Evolutionary conservation across 345 rosid species (phyloP), one percentile per base, ranked within the genome.

Genomic region (Euphorbia pulcherrima): DNA sequence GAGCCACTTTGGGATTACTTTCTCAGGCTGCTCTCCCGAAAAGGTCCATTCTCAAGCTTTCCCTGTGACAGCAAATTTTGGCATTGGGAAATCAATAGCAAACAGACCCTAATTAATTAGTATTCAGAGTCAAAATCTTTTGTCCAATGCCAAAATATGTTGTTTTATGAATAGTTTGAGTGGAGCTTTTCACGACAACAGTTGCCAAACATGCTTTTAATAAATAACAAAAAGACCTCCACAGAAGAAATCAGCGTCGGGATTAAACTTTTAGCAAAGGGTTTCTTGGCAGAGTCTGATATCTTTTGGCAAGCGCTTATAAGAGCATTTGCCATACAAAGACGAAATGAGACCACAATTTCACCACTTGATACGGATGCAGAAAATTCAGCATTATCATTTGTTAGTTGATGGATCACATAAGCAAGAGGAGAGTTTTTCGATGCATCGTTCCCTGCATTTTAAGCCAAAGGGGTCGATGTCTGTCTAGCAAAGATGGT

Each of bases 301-400:
- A 87, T 72, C 78, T 92, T 90, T 80, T 92, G 93, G 79, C 89
- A 87, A 63, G 83, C 83, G 78, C 96, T 90, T 67, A 92, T 87
- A 62, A 92, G 89, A 67, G 86, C 89, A 76, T 92, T 92, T 65
- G 92, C 92, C 98, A 88, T 90, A 78, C 98, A 90, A 53, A 87
- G 77, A 68, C 88, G 89, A 55, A 86, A 88, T 29, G 93, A 74
- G 64, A 69, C 74, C 64, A 67, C 87, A 65, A 20, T 27, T 46
- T 57, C 70, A 55, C 64, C 65, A 56, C 28, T 71, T 67, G 63
- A 67, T 46, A 71, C 72, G 2, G 65, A 64, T 53, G 54, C 54
- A 59, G 81, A 67, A 58, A 51, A 51, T 64, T 76, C 76, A 70
- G 74, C 74, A 30, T 72, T 57, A 72, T 83, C 83, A 67, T 80